phyloP scores from a whole-genome alignment of 2,329 filamentous ascomycete genomes.

The Paecilomyces niveus region DNA sequence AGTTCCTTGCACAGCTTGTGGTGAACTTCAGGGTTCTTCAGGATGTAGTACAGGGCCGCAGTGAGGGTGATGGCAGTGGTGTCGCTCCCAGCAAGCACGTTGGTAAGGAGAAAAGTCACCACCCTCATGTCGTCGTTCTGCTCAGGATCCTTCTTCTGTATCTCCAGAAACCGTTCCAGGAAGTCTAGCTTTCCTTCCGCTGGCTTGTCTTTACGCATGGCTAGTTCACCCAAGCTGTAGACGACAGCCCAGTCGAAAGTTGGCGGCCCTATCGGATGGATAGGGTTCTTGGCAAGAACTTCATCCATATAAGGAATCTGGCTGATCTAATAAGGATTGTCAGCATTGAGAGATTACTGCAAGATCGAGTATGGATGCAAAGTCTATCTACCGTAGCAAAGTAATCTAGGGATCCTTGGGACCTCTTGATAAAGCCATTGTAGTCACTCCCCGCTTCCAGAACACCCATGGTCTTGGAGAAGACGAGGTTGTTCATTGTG shows the following conservation, averaged over 20 bases:
- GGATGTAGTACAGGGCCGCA: conserved; percentile 24
- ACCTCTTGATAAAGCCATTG: conserved; percentile 10
- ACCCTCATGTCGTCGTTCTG: conserved; percentile 11
- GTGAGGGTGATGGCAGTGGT: conserved; percentile 27
- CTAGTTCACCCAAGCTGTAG: conserved; percentile 6
- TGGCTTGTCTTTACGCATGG: conserved; percentile 1
- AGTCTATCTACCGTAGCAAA: conserved; percentile 10
- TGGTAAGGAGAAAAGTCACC: conserved; percentile 14
- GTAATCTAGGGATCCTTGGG: conserved; percentile 13
- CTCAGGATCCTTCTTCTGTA: conserved; percentile 12
- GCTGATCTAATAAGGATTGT: conserved; percentile 1
- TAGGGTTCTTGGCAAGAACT: conserved; percentile 7
- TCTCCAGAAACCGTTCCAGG: conserved; percentile 12
- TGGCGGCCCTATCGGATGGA: conserved; percentile 3
- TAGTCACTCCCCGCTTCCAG: conserved; percentile 15
- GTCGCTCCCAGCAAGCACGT: conserved; percentile 25
- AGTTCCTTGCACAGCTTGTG: conserved; percentile 19
- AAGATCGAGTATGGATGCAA: not conserved
- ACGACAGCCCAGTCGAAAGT: conserved; percentile 6
- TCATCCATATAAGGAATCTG: conserved; percentile 12
- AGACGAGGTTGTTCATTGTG: conserved; percentile 13
- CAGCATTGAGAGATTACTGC: not conserved
- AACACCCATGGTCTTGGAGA: conserved; percentile 16
- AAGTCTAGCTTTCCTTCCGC: conserved; percentile 9
- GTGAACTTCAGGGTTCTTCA: conserved; percentile 16